Percentiles rank a stretch among this genome's conserved stretches.
Conservation (phyloP, 257 asterid species). For the Plantago major region DNA sequence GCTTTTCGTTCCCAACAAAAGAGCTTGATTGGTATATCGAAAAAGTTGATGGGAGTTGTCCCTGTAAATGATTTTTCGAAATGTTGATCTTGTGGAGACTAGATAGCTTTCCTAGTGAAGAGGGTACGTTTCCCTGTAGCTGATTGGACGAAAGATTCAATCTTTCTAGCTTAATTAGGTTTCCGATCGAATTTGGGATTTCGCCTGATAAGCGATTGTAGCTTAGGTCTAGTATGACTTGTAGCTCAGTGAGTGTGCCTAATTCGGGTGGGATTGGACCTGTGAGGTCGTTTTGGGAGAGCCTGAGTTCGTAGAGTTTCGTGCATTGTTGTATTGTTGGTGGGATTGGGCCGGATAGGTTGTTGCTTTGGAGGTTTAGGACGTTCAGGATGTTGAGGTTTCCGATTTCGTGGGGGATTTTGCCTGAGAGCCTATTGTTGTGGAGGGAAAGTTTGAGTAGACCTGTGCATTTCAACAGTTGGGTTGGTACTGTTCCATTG, state of each 20-base stretch:
- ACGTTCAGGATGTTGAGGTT: conserved; percentile 67
- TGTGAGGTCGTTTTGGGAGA: conserved; percentile 55
- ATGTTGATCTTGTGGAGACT: conserved; percentile 72
- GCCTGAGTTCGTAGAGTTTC: conserved; percentile 78
- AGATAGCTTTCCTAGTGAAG: conserved; percentile 53
- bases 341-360: conserved; percentile 65
- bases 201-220: conserved; percentile 56
- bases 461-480: conserved; percentile 62
- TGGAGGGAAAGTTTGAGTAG: conserved; percentile 60
- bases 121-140: conserved; percentile 55
- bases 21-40: conserved; percentile 55
- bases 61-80: conserved; percentile 58
- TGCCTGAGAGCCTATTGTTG: conserved; percentile 54
- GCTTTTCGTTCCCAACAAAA: conserved; percentile 41
- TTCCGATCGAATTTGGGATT: conserved; percentile 68
- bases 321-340: conserved; percentile 58
- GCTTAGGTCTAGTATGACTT: conserved; percentile 80
- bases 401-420: conserved; percentile 71
- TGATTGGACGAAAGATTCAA: conserved; percentile 68
- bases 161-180: conserved; percentile 63
- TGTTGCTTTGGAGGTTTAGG: conserved; percentile 61
- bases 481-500: conserved; percentile 59
- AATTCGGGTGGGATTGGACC: conserved; percentile 68
- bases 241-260: conserved; percentile 65
- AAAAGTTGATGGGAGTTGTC: conserved; percentile 57